Evolutionary conservation across 1,284 basidiomycete species (phyloP).

Genomic region (Heliocybe sulcata): DNA sequence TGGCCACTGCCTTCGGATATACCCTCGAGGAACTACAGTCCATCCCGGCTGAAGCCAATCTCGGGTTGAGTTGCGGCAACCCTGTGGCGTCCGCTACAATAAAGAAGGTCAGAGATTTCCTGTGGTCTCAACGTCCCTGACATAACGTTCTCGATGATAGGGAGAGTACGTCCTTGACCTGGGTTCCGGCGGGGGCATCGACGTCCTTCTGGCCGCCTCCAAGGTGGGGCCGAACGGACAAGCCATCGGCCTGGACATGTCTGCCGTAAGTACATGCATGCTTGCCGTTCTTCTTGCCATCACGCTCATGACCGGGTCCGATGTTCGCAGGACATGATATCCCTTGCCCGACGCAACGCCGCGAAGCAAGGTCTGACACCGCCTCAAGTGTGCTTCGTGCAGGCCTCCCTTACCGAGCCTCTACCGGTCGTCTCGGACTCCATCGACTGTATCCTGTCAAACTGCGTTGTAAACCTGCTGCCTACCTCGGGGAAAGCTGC

Average conservation of each 20-base stretch:
- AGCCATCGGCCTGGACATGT: constrained; percentile 45
- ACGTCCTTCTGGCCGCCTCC: constrained; percentile 41
- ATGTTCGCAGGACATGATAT: constrained; percentile 37
- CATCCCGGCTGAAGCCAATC: constrained; percentile 31
- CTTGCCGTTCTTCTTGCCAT: not conserved
- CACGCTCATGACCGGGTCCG: constrained; percentile 1
- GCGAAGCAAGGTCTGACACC: constrained; percentile 27
- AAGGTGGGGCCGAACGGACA: constrained; percentile 40
- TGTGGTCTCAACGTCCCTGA: not conserved
- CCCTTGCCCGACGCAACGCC: constrained; percentile 37
- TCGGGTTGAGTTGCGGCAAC: constrained; percentile 45
- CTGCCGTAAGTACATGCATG: constrained; percentile 24
- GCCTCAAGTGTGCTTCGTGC: constrained; percentile 39
- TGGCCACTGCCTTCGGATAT: constrained; percentile 39
- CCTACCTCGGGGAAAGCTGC: constrained; percentile 30
- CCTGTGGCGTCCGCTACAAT: constrained; percentile 35
- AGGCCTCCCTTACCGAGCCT: constrained; percentile 29
- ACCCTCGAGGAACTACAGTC: constrained; percentile 30
- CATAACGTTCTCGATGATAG: constrained; percentile 16
- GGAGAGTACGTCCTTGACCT: constrained; percentile 48
- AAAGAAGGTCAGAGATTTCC: constrained; percentile 25
- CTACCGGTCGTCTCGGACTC: constrained; percentile 38
- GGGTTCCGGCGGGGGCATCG: constrained; percentile 46
- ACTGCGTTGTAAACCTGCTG: constrained; percentile 46
- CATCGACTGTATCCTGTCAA: constrained; percentile 46